These are phyloP conservation scores for Taiozyma sp. DNA, from an alignment of 1,139 yeast species.

Conservation along the genomic window DNA sequence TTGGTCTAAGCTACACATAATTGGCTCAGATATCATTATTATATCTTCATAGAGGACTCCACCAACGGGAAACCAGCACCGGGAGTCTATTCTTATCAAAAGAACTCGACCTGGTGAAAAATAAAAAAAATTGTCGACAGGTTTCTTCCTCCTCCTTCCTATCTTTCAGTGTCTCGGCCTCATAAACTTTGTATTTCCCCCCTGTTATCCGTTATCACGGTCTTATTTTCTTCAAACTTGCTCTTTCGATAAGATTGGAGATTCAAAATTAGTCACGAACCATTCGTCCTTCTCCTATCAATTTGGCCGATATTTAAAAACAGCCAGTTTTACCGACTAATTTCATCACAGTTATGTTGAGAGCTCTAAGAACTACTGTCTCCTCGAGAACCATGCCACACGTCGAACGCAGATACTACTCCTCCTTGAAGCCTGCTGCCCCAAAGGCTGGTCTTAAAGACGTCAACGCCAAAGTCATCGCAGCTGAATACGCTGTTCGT, in stretches of 20 bases:
- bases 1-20: no score
- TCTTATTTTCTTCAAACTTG: background rate
- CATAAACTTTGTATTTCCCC: background rate
- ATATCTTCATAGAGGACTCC: no score
- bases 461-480: conserved; percentile 68
- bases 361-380: background rate
- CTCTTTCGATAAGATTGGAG: background rate
- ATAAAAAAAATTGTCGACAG: background rate
- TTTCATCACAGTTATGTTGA: background rate
- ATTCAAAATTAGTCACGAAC: background rate
- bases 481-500: conserved; percentile 93
- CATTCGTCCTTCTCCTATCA: background rate
- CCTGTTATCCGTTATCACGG: background rate
- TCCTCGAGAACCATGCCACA: background rate
- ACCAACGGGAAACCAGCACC: no score
- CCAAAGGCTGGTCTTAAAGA: conserved; percentile 38
- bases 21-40: no score
- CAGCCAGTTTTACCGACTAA: background rate
- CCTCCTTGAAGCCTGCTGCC: conserved; percentile 20
- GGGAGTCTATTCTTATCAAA: background rate
- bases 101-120: background rate
- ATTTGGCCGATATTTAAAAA: background rate
- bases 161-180: background rate
- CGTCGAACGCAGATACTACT: background rate
- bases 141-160: background rate